Conservation (phyloP, 1,284 basidiomycete genomes). For the Rhodotorula sp. region DNA sequence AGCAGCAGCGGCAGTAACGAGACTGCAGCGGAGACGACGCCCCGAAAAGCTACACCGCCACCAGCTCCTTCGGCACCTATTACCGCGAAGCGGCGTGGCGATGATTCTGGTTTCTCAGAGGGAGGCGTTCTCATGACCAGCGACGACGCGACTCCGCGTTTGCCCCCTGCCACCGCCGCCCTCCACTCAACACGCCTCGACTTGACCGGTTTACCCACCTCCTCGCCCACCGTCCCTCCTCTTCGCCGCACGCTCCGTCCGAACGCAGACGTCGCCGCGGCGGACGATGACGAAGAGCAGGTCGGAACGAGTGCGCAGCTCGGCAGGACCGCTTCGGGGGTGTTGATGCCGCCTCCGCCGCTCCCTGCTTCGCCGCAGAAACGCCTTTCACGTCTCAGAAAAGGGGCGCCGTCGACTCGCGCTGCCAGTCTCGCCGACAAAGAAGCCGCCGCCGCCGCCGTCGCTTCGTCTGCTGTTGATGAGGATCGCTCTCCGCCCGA, state of each 20-base stretch:
- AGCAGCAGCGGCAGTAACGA: not conserved
- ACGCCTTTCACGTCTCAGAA: not conserved
- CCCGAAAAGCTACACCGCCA: not conserved
- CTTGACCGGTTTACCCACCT: not conserved
- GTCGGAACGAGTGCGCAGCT: not conserved
- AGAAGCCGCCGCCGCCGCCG: not conserved
- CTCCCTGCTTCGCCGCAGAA: slow-evolving; percentile 3
- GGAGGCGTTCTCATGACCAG: not conserved
- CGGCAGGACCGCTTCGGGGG: slow-evolving; percentile 6
- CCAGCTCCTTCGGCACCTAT: not conserved
- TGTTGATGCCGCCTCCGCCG: slow-evolving; percentile 26
- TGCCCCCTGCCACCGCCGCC: not conserved
- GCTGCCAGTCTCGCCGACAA: not conserved
- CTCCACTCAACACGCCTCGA: not conserved
- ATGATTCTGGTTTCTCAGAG: slow-evolving; percentile 33
- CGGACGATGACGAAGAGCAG: not conserved
- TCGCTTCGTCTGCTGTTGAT: not conserved
- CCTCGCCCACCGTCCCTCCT: not conserved
- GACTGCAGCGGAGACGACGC: not conserved
- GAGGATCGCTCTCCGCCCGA: not conserved
- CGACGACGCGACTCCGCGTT: not conserved
- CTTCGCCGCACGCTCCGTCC: not conserved
- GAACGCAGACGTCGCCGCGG: not conserved
- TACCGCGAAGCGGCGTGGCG: not conserved
- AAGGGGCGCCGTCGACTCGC: slow-evolving; percentile 4